Base-by-base conservation (phyloP, 2,329 filamentous ascomycete genomes). In the Trichoderma afroharzianum region DNA sequence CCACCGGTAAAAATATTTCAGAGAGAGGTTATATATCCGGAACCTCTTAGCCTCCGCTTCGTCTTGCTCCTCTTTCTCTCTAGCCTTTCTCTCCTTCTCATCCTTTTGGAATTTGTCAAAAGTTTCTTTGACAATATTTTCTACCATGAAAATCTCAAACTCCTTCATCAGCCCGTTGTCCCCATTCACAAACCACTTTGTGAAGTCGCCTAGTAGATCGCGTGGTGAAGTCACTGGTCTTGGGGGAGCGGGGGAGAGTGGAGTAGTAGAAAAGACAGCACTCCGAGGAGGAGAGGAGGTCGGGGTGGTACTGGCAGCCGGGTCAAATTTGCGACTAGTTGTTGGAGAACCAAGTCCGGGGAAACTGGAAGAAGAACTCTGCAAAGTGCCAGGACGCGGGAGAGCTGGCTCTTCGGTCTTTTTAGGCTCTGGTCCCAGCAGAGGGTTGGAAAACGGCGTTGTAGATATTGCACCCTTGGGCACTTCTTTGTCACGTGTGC, bases 1-100 rank as follows among this genome's bases (percentile, higher is more conserved):
- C 88, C 88, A 90, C 21, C 81, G 81, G 74, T 89, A 88, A 72
- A 89, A 88, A 77, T 83, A 90, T 62, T 85, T 88, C 72, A 88
- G 79, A 14, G 81, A 79, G 33, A 90, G 80, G 69, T 82, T 88
- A 75, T 87, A 85, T 4, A 74, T 76, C 47, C 85, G 82, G 74
- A 86, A 88, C n/a, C 81, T 78, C 18, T 82, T 80, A 15, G 87
- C 87, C 68, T 86, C 79, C 3, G 82, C 82, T 78, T 85, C 58
- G 76, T 85, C 76, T 73, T 77, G 75, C 21, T 83, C 82, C 53
- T 88, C 86, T 74, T 88, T 86, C 70, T 87, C 86, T 61, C 79
- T 82, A 24, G 77, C 80, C 62, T 75, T 80, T 50, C 81, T 81
- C 69, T 84, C 83, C 21, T 80, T 80, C 71, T 84, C 81, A 21